Percentiles rank a stretch among this genome's conserved stretches.
phyloP scores from a whole-genome alignment of 2,329 filamentous ascomycete species.

The Seiridium cupressi region DNA sequence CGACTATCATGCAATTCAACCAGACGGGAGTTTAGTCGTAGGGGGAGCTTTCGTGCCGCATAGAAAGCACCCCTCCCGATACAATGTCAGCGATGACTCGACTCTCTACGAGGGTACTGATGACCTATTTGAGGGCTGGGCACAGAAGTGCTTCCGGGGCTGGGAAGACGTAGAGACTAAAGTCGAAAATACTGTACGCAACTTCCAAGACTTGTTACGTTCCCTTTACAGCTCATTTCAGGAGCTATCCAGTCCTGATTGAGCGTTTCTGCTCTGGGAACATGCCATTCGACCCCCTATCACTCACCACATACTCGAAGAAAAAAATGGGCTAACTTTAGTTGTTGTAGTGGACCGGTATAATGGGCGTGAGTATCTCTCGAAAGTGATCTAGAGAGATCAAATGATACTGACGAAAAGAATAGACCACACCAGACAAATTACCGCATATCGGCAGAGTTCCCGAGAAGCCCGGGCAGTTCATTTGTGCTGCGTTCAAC shows the following conservation, averaged over 20 bases:
- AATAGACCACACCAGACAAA: not conserved
- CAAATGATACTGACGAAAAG: not conserved
- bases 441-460: slow-evolving; percentile 38
- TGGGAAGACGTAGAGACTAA: slow-evolving; percentile 41
- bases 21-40: slow-evolving; percentile 40
- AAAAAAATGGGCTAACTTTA: no score
- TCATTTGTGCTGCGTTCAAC: slow-evolving; percentile 46
- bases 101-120: slow-evolving; percentile 35
- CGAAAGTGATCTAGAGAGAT: not conserved
- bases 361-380: not conserved
- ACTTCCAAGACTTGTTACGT: no score
- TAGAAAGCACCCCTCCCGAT: slow-evolving; percentile 26
- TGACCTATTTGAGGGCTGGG: slow-evolving; percentile 41
- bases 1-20: slow-evolving; percentile 37
- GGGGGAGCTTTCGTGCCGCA: slow-evolving; percentile 38
- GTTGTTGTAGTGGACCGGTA: not conserved
- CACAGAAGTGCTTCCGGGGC: slow-evolving; percentile 42
- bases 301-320: no score
- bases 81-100: slow-evolving; percentile 38
- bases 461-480: slow-evolving; percentile 36
- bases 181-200: slow-evolving; percentile 22
- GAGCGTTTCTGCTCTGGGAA: no score
- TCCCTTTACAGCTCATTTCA: no score
- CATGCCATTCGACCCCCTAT: no score
- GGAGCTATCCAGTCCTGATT: slow-evolving; percentile 14